phyloP scores from a whole-genome alignment of 2,329 filamentous ascomycete species.

The Lachnellula hyalina region DNA sequence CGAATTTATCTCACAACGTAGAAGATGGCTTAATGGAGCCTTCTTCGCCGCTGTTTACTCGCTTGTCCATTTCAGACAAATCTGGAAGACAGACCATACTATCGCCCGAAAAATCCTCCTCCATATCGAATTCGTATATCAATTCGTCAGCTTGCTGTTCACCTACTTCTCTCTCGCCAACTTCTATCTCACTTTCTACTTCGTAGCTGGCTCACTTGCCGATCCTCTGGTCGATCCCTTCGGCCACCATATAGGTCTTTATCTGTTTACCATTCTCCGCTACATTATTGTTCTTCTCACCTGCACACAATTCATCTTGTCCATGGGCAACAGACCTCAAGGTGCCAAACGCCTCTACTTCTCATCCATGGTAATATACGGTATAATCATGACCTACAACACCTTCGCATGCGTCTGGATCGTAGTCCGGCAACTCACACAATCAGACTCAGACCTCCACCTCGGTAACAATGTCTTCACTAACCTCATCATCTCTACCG shows the following conservation, averaged over 20 bases:
- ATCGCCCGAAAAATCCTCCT: slow-evolving; percentile 82
- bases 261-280: slow-evolving; percentile 80
- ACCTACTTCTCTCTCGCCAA: slow-evolving; percentile 98
- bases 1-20: slow-evolving; percentile 93
- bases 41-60: slow-evolving; percentile 99
- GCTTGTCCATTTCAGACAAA: slow-evolving; percentile 86
- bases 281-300: slow-evolving; percentile 86
- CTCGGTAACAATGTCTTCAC: slow-evolving; percentile 89
- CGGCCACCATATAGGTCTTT: slow-evolving; percentile 74
- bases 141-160: slow-evolving; percentile 86
- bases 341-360: slow-evolving; percentile 90
- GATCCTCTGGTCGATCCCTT: slow-evolving; percentile 83
- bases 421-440: slow-evolving; percentile 69
- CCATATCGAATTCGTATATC: slow-evolving; percentile 93
- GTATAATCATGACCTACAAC: slow-evolving; percentile 93
- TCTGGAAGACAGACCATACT: slow-evolving; percentile 91
- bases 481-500: slow-evolving; percentile 85
- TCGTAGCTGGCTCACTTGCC: slow-evolving; percentile 84
- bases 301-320: slow-evolving; percentile 91
- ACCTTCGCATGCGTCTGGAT: slow-evolving; percentile 87
- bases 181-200: slow-evolving; percentile 99
- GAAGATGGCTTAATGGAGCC: slow-evolving; percentile 95
- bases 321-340: slow-evolving; percentile 92
- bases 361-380: slow-evolving; percentile 81
- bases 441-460: slow-evolving; percentile 41